phyloP scores from a whole-genome alignment of 2,329 filamentous ascomycete species.

The Arthroderma sp. region DNA sequence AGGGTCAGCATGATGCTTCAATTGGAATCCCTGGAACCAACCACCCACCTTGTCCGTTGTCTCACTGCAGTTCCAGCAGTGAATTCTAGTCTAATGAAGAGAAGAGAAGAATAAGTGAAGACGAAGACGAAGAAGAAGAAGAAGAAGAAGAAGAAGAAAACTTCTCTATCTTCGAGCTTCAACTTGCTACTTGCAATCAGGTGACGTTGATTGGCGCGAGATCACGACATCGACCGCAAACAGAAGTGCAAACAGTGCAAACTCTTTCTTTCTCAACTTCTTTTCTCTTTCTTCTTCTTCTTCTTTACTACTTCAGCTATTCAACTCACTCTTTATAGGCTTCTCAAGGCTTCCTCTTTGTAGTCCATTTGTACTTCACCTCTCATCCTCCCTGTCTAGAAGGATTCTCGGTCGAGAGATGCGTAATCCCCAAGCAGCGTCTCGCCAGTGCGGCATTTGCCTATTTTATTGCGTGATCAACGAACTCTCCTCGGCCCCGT shows the following conservation, averaged over 20 bases:
- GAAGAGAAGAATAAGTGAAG: background rate
- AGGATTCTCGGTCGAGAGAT: slow-evolving; percentile 1
- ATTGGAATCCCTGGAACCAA: background rate
- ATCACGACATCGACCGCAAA: slow-evolving; percentile 40
- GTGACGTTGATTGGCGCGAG: slow-evolving; percentile 21
- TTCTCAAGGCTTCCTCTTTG: background rate
- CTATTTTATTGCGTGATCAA: slow-evolving; percentile 1
- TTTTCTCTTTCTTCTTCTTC: background rate
- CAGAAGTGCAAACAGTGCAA: slow-evolving; percentile 13
- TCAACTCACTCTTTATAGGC: background rate
- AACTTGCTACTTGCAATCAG: background rate
- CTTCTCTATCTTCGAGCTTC: background rate
- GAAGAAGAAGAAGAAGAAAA: background rate
- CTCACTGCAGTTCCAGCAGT: background rate
- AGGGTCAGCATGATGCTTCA: background rate
- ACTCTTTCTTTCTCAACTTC: background rate
- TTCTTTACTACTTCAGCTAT: background rate
- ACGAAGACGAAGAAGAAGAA: background rate
- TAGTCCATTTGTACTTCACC: background rate
- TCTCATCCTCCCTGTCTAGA: background rate
- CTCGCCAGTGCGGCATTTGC: slow-evolving; percentile 1
- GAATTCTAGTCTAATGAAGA: background rate
- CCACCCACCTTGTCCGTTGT: background rate
- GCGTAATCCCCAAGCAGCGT: background rate
- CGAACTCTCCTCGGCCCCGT: background rate